Evolutionary conservation across 2,329 filamentous ascomycete species (phyloP).

Genomic region (Ophiobolus disseminans): DNA sequence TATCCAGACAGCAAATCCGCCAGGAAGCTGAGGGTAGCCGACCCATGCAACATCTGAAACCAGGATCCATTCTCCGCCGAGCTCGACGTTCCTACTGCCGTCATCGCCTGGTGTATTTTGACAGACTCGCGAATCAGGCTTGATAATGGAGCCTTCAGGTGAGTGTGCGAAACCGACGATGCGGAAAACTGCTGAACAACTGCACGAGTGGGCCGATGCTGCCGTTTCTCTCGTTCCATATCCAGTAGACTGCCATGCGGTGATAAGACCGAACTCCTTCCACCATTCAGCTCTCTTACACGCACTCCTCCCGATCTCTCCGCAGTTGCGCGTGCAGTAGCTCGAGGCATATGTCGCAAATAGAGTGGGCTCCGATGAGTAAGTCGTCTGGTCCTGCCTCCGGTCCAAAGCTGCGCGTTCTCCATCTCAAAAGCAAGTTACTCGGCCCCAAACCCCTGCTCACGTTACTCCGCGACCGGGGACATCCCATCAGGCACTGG

Average conservation of each 20-base stretch:
- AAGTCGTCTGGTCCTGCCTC: background rate
- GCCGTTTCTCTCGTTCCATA: background rate
- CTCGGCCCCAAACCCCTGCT: slow-evolving; percentile 5
- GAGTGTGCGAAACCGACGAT: slow-evolving; percentile 1
- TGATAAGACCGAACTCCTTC: slow-evolving; percentile 5
- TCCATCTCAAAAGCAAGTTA: slow-evolving; percentile 12
- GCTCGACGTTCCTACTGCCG: background rate
- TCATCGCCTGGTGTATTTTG: background rate
- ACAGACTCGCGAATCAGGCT: background rate
- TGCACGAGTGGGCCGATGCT: slow-evolving; percentile 7
- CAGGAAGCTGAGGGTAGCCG: background rate
- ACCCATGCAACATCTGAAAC: slow-evolving; percentile 7
- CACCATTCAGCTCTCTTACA: slow-evolving; percentile 2
- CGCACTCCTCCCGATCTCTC: background rate
- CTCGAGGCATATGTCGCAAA: slow-evolving; percentile 6
- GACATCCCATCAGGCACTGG: slow-evolving; percentile 3
- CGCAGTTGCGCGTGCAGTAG: slow-evolving; percentile 6
- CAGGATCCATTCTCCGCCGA: slow-evolving; percentile 2
- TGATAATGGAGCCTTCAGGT: background rate
- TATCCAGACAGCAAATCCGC: background rate
- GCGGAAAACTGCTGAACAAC: background rate
- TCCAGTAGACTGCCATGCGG: background rate
- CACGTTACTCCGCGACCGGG: slow-evolving; percentile 2
- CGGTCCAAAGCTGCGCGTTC: slow-evolving; percentile 6
- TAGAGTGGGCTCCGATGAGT: slow-evolving; percentile 4